Conservation (phyloP, 352 stramenopile genomes). For the Aphanomyces astaci region DNA sequence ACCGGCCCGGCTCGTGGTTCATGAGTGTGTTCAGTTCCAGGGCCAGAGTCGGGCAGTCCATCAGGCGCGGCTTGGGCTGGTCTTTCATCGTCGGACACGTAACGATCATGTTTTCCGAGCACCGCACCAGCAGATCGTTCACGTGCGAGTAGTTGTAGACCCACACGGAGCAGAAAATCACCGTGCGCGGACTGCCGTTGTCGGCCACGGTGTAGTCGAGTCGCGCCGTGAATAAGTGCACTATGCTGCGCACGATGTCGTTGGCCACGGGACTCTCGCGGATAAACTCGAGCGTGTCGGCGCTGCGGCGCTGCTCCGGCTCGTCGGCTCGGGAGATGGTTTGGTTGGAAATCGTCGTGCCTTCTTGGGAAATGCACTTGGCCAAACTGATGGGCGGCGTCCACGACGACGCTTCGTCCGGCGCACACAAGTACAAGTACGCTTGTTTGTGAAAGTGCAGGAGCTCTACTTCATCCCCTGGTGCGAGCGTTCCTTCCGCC, state of each 20-base stretch:
- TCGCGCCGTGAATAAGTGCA: conserved; percentile 41
- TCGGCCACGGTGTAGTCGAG: conserved; percentile 78
- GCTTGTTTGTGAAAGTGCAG: conserved; percentile 78
- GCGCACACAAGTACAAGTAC: conserved; percentile 55
- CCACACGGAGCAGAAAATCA: conserved; percentile 78
- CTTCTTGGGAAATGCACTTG: conserved; percentile 77
- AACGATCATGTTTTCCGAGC: conserved; percentile 48
- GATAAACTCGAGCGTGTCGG: conserved; percentile 23
- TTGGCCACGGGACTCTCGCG: not conserved
- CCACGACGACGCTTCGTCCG: conserved; percentile 84
- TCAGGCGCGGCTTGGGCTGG: conserved; percentile 59
- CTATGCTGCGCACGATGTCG: not conserved
- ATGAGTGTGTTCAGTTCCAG: conserved; percentile 85
- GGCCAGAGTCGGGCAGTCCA: conserved; percentile 73
- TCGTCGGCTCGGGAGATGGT: conserved; percentile 17
- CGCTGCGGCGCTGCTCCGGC: conserved; percentile 5
- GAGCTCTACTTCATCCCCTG: conserved; percentile 73
- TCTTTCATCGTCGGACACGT: conserved; percentile 59
- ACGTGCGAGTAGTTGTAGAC: conserved; percentile 88
- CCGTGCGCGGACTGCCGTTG: conserved; percentile 72
- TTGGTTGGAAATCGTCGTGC: conserved; percentile 38
- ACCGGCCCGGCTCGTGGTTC: conserved; percentile 71
- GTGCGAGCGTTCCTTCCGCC: conserved; percentile 51
- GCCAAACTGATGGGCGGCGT: conserved; percentile 53
- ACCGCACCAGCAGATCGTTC: conserved; percentile 65